Conservation (phyloP, 768 basidiomycete species). For the Chlorophyllum brunneum region DNA sequence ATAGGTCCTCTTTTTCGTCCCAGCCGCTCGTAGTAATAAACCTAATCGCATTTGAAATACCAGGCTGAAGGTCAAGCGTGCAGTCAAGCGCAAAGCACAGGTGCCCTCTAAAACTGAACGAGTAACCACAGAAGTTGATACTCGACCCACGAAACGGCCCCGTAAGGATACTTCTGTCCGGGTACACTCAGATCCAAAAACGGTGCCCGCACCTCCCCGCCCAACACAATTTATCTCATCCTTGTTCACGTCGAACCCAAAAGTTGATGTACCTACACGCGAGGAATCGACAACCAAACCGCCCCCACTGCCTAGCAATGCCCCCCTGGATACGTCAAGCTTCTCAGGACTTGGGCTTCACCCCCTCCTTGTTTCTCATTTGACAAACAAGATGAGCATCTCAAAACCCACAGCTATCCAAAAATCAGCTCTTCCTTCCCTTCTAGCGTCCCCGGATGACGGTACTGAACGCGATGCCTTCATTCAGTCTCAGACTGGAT, state of each 20-base stretch:
- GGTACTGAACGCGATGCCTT: conserved; percentile 68
- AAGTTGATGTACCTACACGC: conserved; percentile 42
- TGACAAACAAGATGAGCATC: conserved; percentile 77
- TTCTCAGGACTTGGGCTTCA: conserved; percentile 83
- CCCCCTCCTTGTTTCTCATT: conserved; percentile 73
- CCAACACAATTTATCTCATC: conserved; percentile 78
- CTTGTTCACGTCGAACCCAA: conserved; percentile 82
- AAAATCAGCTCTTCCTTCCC: conserved; percentile 64
- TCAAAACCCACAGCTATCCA: conserved; percentile 89
- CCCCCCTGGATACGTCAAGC: conserved; percentile 75
- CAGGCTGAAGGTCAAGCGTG: conserved; percentile 75
- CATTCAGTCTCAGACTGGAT: conserved; percentile 96
- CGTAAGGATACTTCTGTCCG: conserved; percentile 21
- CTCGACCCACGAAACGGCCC: conserved; percentile 46
- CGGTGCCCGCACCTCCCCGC: conserved; percentile 21
- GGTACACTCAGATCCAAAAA: conserved; percentile 12
- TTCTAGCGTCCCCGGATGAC: conserved; percentile 30
- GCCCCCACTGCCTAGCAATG: conserved; percentile 67
- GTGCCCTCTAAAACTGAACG: conserved; percentile 10
- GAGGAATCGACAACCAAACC: conserved; percentile 20
- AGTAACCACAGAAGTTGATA: conserved; percentile 20
- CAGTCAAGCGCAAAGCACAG: conserved; percentile 53
- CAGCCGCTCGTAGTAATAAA: conserved; percentile 1
- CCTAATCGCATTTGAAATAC: conserved; percentile 16
- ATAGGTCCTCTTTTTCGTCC: conserved; percentile 46